A percentile compares a stretch with the other conserved stretches of the same genome.
Conservation (phyloP, 352 stramenopile species). For the Pythium guiyangense region DNA sequence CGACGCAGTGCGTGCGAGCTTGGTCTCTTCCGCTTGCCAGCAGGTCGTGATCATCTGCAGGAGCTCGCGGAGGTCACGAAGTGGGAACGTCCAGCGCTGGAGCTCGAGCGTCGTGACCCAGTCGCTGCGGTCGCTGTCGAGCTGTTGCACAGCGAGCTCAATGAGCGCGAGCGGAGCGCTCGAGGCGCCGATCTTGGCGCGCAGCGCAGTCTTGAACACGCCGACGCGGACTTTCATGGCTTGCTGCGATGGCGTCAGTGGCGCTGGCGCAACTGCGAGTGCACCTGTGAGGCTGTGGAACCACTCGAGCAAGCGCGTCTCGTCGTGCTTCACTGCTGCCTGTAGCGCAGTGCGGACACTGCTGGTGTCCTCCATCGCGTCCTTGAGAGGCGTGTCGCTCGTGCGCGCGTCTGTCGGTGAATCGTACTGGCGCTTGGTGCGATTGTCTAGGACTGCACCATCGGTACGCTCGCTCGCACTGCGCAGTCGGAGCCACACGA, state of each 20-base stretch:
- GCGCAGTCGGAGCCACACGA: slow-evolving; percentile 51
- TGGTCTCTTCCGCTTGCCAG: slow-evolving; percentile 20
- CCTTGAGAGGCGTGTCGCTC: not conserved
- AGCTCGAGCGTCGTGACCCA: slow-evolving; percentile 68
- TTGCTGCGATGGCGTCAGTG: slow-evolving; percentile 5
- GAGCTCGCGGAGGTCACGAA: slow-evolving; percentile 63
- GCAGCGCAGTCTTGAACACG: slow-evolving; percentile 57
- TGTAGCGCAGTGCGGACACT: slow-evolving; percentile 18
- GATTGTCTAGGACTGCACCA: too few relatives aligned
- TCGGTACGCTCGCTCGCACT: not conserved
- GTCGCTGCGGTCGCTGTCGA: slow-evolving; percentile 56
- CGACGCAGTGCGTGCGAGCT: not conserved
- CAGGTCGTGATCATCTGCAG: slow-evolving; percentile 25
- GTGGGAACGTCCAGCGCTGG: slow-evolving; percentile 39
- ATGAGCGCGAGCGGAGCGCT: slow-evolving; percentile 18
- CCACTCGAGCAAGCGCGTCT: slow-evolving; percentile 30
- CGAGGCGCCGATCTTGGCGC: slow-evolving; percentile 12
- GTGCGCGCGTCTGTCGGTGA: not conserved
- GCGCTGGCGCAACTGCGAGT: not conserved
- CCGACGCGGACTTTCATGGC: slow-evolving; percentile 40
- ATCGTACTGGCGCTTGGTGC: not conserved
- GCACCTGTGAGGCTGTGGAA: slow-evolving; percentile 39
- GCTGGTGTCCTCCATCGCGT: slow-evolving; percentile 18
- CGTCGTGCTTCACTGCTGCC: slow-evolving; percentile 7
- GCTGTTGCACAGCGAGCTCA: slow-evolving; percentile 28